These are phyloP conservation scores for Lippia alba DNA, from an alignment of 305 asterid genomes.

Conservation along the genomic window DNA sequence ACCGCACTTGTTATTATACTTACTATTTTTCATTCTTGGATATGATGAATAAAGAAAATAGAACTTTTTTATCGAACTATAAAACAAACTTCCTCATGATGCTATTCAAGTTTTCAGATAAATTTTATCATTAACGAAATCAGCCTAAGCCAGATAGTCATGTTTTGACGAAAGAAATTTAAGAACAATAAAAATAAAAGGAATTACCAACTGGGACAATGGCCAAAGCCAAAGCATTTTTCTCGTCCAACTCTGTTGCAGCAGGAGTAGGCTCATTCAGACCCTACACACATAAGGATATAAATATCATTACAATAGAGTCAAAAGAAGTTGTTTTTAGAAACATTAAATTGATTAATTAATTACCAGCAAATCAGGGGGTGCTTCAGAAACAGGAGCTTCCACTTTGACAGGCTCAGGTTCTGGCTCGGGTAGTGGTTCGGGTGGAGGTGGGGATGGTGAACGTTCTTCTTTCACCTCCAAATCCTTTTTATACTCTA, in stretches of 20 bases:
- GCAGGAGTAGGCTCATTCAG: conserved; percentile 75
- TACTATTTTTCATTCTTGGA: no score
- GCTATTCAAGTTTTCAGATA: neutral
- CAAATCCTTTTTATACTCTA: conserved; percentile 71
- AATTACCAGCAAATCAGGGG: conserved; percentile 83
- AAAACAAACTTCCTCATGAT: no score
- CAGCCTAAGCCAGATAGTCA: no score
- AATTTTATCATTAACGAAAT: neutral
- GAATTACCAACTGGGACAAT: conserved; percentile 87
- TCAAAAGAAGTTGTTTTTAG: no score
- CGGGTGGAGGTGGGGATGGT: conserved; percentile 63
- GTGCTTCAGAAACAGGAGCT: conserved; percentile 60
- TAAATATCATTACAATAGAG: conserved; percentile 1
- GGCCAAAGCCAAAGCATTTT: conserved; percentile 90
- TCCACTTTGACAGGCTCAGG: conserved; percentile 63
- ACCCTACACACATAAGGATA: conserved; percentile 49
- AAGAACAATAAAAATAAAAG: neutral
- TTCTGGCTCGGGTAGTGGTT: conserved; percentile 57
- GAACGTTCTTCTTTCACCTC: conserved; percentile 64
- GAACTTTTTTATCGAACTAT: no score
- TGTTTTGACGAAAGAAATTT: no score
- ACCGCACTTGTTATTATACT: neutral
- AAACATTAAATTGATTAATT: neutral
- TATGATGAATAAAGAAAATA: no score
- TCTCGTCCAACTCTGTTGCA: conserved; percentile 81